A percentile compares a stretch with the other conserved stretches of the same genome.
These are phyloP conservation scores for Phialocephala subalpina DNA, from an alignment of 2,329 filamentous ascomycete genomes.

Conservation along the genomic window DNA sequence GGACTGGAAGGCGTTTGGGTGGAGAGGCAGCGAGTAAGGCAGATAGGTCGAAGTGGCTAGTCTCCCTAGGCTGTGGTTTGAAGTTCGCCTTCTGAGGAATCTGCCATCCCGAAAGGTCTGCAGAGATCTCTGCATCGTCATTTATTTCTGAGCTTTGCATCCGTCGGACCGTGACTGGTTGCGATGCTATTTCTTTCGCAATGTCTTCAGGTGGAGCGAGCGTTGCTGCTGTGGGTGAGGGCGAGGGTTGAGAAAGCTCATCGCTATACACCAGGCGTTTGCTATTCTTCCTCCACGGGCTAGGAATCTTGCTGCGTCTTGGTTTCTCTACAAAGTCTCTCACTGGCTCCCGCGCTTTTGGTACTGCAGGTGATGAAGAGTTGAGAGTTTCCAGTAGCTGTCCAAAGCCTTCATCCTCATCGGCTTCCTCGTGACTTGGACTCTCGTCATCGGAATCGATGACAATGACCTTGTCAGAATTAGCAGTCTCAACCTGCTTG, in stretches of 20 bases:
- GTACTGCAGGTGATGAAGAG: conserved; percentile 40
- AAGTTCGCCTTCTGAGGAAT: conserved; percentile 45
- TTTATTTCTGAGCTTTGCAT: conserved; percentile 6
- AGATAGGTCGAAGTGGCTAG: conserved; percentile 36
- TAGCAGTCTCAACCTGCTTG: conserved; percentile 34
- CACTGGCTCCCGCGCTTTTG: conserved; percentile 22
- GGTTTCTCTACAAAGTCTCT: conserved; percentile 35
- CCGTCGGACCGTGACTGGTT: conserved; percentile 30
- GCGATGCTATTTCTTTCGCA: conserved; percentile 13
- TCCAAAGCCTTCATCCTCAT: conserved; percentile 42
- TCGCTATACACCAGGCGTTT: conserved; percentile 42
- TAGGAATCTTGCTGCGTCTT: conserved; percentile 42
- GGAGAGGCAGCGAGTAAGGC: conserved; percentile 40
- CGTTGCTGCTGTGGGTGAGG: conserved; percentile 22
- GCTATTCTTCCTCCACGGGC: conserved; percentile 44
- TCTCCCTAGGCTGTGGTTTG: conserved; percentile 37
- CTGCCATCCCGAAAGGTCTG: conserved; percentile 38
- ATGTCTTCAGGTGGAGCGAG: conserved; percentile 12
- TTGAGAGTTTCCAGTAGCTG: conserved; percentile 44
- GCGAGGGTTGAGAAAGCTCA: conserved; percentile 37
- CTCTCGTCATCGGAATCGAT: conserved; percentile 37
- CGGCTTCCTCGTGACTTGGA: conserved; percentile 13
- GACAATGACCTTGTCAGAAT: conserved; percentile 34
- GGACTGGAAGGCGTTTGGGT: conserved; percentile 34
- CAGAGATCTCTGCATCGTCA: conserved; percentile 23